A percentile compares a stretch with the other conserved stretches of the same genome.
Conservation (phyloP, 352 stramenopile species). For the Phytopythium sindhum region DNA sequence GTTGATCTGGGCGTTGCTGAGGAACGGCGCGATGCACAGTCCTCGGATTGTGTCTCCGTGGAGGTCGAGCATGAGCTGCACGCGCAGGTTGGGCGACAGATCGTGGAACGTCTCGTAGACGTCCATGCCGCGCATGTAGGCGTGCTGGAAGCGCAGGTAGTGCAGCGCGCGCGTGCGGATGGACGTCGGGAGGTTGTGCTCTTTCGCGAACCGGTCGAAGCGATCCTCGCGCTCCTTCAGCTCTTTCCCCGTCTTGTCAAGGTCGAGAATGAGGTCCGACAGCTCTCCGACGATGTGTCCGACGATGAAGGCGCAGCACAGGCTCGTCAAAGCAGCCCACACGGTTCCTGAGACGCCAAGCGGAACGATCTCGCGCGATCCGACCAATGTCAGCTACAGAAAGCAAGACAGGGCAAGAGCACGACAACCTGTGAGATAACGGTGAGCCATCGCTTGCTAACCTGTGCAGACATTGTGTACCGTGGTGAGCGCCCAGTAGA, state of each 20-base stretch:
- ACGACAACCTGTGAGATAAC: not conserved
- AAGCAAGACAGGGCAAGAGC: slow-evolving; percentile 5
- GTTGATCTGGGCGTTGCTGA: slow-evolving; percentile 52
- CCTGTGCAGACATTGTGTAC: slow-evolving; percentile 13
- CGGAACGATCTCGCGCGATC: slow-evolving; percentile 67
- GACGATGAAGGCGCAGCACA: slow-evolving; percentile 77
- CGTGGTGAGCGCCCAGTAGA: slow-evolving; percentile 78
- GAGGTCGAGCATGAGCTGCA: slow-evolving; percentile 75
- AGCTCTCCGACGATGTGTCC: slow-evolving; percentile 75
- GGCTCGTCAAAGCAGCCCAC: slow-evolving; percentile 60
- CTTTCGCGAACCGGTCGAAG: slow-evolving; percentile 70
- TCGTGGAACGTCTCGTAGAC: slow-evolving; percentile 74
- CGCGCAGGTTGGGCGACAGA: slow-evolving; percentile 56
- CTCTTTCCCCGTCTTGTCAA: slow-evolving; percentile 74
- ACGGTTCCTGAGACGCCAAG: slow-evolving; percentile 51
- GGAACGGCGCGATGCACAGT: slow-evolving; percentile 50
- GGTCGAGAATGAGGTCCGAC: slow-evolving; percentile 71
- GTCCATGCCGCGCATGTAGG: slow-evolving; percentile 64
- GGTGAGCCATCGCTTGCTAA: not conserved
- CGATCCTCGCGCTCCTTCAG: slow-evolving; percentile 58
- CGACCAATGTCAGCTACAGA: slow-evolving; percentile 54
- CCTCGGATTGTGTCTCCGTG: slow-evolving; percentile 48
- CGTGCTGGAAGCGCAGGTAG: slow-evolving; percentile 71
- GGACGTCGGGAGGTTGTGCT: slow-evolving; percentile 51
- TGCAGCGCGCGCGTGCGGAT: slow-evolving; percentile 57